phyloP scores from a whole-genome alignment of 768 basidiomycete genomes.

The Clathrus columnatus region DNA sequence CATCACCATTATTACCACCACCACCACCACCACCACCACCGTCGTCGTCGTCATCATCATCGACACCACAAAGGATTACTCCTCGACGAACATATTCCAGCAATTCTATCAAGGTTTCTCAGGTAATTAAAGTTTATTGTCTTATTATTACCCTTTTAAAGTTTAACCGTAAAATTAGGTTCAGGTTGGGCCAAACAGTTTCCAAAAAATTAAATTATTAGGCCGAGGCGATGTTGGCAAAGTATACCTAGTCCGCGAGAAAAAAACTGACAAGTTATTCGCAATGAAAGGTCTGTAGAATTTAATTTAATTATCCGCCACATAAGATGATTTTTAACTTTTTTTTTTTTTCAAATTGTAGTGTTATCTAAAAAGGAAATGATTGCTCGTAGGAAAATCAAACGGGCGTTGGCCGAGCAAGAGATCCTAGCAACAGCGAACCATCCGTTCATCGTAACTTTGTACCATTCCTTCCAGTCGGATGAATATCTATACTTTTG shows the following conservation, averaged over 20 bases:
- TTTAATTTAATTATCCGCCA: neutral
- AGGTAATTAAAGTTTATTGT: constrained; percentile 42
- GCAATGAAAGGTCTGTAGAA: constrained; percentile 91
- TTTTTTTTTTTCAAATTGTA: constrained; percentile 24
- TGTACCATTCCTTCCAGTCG: constrained; percentile 98
- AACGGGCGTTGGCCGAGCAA: constrained; percentile 95
- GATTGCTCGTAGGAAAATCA: constrained; percentile 99
- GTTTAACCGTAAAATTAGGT: constrained; percentile 39
- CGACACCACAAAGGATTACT: constrained; percentile 48
- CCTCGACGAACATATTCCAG: constrained; percentile 83
- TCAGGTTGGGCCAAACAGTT: constrained; percentile 89
- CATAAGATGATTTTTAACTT: neutral
- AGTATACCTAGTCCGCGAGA: constrained; percentile 96
- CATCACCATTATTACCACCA: neutral
- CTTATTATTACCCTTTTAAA: neutral
- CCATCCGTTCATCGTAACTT: constrained; percentile 98
- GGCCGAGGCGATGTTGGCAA: constrained; percentile 98
- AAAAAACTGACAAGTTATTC: constrained; percentile 92
- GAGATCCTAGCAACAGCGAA: constrained; percentile 98
- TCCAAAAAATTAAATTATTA: constrained; percentile 95
- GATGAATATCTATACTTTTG: constrained; percentile 97
- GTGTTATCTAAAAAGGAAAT: constrained; percentile 99
- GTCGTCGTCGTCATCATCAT: neutral
- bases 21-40: neutral
- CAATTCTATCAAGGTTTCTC: constrained; percentile 91